Percentiles rank a stretch among this genome's conserved stretches.
These are phyloP conservation scores for Aspergillus leporis DNA, from an alignment of 495 filamentous ascomycete species.

Conservation along the genomic window DNA sequence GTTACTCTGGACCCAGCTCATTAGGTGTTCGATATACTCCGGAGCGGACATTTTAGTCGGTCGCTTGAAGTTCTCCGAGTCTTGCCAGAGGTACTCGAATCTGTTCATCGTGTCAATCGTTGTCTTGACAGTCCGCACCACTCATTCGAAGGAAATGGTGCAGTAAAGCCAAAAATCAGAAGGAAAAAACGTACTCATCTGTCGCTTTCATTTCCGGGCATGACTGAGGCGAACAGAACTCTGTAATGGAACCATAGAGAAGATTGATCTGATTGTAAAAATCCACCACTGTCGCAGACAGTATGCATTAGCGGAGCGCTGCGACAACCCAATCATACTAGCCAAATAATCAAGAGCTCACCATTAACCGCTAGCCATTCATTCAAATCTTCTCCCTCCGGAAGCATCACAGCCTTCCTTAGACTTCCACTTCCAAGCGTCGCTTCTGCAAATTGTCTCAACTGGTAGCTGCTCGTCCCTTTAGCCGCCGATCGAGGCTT, in stretches of 20 bases:
- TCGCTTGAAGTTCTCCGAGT: slow-evolving; percentile 85
- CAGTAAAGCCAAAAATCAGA: neutral
- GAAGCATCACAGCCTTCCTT: slow-evolving; percentile 92
- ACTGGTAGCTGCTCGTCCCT: slow-evolving; percentile 91
- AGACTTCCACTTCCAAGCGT: slow-evolving; percentile 93
- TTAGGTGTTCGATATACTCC: slow-evolving; percentile 94
- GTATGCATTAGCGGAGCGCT: neutral
- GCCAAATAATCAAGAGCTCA: slow-evolving; percentile 36
- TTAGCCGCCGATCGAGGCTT: slow-evolving; percentile 84
- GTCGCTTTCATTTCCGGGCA: slow-evolving; percentile 99
- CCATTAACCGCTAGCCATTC: slow-evolving; percentile 98
- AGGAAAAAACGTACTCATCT: slow-evolving; percentile 69
- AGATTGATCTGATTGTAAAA: slow-evolving; percentile 99
- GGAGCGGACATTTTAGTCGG: slow-evolving; percentile 98
- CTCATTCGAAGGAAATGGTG: neutral
- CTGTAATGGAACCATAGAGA: slow-evolving; percentile 96
- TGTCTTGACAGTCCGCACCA: neutral
- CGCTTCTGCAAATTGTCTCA: slow-evolving; percentile 96
- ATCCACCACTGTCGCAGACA: slow-evolving; percentile 75
- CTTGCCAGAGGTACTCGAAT: slow-evolving; percentile 99
- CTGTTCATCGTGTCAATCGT: slow-evolving; percentile 39
- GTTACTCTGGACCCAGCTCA: slow-evolving; percentile 93
- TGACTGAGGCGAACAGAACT: slow-evolving; percentile 95
- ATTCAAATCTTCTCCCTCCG: slow-evolving; percentile 94
- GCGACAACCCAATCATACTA: neutral